These are phyloP conservation scores for Collybia mongolica DNA, from an alignment of 768 basidiomycete species.

Conservation along the genomic window DNA sequence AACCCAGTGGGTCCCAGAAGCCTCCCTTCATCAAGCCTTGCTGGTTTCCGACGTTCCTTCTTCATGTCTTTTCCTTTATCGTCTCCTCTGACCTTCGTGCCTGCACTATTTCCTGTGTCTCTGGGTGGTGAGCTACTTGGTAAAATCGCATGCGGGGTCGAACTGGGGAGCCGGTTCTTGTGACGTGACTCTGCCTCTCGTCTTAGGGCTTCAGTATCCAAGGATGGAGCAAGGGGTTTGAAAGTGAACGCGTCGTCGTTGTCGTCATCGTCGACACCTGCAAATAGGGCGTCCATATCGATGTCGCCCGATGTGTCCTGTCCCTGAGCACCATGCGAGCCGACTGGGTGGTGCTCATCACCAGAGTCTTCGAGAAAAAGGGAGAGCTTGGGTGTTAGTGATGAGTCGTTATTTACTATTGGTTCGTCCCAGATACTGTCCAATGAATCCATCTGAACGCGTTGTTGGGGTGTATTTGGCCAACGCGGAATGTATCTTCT, in stretches of 20 bases:
- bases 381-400: slow-evolving; percentile 28
- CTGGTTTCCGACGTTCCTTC: slow-evolving; percentile 49
- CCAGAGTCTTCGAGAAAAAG: slow-evolving; percentile 66
- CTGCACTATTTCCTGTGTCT: slow-evolving; percentile 24
- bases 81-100: slow-evolving; percentile 24
- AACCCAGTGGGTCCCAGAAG: slow-evolving; percentile 77
- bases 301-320: slow-evolving; percentile 42
- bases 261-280: slow-evolving; percentile 28
- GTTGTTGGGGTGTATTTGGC: slow-evolving; percentile 40
- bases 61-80: slow-evolving; percentile 23
- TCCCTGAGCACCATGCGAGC: slow-evolving; percentile 10
- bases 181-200: slow-evolving; percentile 55
- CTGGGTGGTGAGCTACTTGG: slow-evolving; percentile 50
- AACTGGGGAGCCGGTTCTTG: slow-evolving; percentile 26
- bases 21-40: slow-evolving; percentile 73
- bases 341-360: slow-evolving; percentile 32
- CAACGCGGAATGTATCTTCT: slow-evolving; percentile 5
- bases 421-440: slow-evolving; percentile 65
- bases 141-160: slow-evolving; percentile 45
- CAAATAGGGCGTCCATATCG: slow-evolving; percentile 45
- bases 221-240: slow-evolving; percentile 44
- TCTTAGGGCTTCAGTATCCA: slow-evolving; percentile 53
- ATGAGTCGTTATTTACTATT: slow-evolving; percentile 24
- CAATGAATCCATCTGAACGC: slow-evolving; percentile 41
- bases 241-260: slow-evolving; percentile 35